phyloP scores from a whole-genome alignment of 768 basidiomycete species.

The Termitomyces sp. region DNA sequence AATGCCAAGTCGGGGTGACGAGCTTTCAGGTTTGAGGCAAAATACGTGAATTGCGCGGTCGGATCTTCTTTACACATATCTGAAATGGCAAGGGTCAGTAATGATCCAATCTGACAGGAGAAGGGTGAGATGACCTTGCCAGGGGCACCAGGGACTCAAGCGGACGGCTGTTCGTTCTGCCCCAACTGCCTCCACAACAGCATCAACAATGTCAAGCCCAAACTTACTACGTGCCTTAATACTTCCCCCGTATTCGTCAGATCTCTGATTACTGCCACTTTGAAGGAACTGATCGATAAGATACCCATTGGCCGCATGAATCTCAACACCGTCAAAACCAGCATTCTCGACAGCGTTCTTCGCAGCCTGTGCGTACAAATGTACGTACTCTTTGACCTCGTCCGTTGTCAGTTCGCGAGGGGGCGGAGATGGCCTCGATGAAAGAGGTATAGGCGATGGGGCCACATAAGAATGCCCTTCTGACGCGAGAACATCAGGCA shows the following conservation, averaged over 20 bases:
- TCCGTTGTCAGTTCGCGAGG: constrained; percentile 43
- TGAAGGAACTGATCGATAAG: constrained; percentile 65
- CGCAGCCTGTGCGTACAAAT: constrained; percentile 54
- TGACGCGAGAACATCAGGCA: constrained; percentile 30
- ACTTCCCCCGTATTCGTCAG: constrained; percentile 68
- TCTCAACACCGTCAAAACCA: constrained; percentile 66
- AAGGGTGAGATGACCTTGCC: constrained; percentile 21
- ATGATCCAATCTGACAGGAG: constrained; percentile 15
- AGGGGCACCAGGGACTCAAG: constrained; percentile 52
- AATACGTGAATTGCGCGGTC: constrained; percentile 50
- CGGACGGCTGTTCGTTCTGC: constrained; percentile 52
- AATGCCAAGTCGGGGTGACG: constrained; percentile 48
- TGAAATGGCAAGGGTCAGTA: constrained; percentile 23
- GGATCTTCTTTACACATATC: constrained; percentile 58
- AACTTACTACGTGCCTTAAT: constrained; percentile 62
- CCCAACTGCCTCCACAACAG: constrained; percentile 52
- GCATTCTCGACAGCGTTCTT: constrained; percentile 52
- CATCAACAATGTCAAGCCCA: constrained; percentile 50
- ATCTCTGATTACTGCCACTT: constrained; percentile 52
- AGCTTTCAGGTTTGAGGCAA: constrained; percentile 39
- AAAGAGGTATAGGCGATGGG: constrained; percentile 32
- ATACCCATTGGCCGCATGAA: constrained; percentile 47
- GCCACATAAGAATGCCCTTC: constrained; percentile 26
- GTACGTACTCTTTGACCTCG: constrained; percentile 51
- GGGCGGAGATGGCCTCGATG: constrained; percentile 10